These are phyloP conservation scores for Domatiomyces catenatus DNA, from an alignment of 2,329 filamentous ascomycete genomes.

Conservation along the genomic window DNA sequence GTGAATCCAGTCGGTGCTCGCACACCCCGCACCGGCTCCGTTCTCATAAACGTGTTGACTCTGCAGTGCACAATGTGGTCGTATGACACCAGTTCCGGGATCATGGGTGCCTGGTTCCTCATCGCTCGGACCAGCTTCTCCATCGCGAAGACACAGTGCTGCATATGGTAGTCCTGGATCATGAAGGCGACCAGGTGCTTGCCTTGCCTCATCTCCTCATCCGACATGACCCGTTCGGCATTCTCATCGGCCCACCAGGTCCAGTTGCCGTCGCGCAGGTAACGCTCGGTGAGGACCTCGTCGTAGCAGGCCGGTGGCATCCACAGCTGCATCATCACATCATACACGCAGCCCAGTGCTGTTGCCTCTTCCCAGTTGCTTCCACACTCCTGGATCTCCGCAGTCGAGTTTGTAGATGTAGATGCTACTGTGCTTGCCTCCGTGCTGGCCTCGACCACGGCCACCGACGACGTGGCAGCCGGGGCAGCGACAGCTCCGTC, in stretches of 20 bases:
- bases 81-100: conserved; percentile 16
- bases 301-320: conserved; percentile 14
- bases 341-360: conserved; percentile 14
- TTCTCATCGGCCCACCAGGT: conserved; percentile 15
- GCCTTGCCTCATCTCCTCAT: conserved; percentile 14
- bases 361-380: conserved; percentile 10
- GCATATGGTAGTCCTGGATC: conserved; percentile 14
- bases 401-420: background rate
- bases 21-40: conserved; percentile 13
- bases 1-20: conserved; percentile 16
- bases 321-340: conserved; percentile 18
- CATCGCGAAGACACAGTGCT: conserved; percentile 17
- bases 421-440: background rate
- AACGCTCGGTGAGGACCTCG: conserved; percentile 11
- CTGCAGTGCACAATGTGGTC: conserved; percentile 17
- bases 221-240: conserved; percentile 4
- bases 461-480: conserved; percentile 1
- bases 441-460: conserved; percentile 2
- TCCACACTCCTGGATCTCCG: conserved; percentile 13
- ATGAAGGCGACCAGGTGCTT: conserved; percentile 16
- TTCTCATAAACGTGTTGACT: conserved; percentile 15
- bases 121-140: conserved; percentile 16
- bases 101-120: conserved; percentile 13
- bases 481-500: conserved; percentile 3
- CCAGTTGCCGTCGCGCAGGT: conserved; percentile 16